Base-by-base conservation (phyloP, 129 eudicot species). In the Flaveria sonorensis region DNA sequence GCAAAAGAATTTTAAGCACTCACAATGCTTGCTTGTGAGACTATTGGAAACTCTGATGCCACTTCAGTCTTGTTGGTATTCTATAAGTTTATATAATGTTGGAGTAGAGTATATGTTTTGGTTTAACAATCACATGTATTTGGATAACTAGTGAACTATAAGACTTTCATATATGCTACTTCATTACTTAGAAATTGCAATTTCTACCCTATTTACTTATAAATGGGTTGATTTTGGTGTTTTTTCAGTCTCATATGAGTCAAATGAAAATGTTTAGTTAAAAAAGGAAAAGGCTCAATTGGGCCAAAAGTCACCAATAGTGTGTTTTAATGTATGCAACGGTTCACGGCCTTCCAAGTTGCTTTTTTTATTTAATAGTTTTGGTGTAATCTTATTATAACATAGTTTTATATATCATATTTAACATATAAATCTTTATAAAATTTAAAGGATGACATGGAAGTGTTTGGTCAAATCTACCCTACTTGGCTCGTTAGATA, bases 11-110 rank as follows among this genome's bases (percentile, higher is more conserved):
- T 11, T 60, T 23, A 10, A 60, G n/a, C 66, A 62, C 26, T 28
- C 6, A 4, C 47, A 61, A 50, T 75, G 36, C 43, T 26, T 24
- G n/a, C 39, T 24, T 24, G 46, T 60, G 32, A 75, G 79, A 75
- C 11, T 30, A 12, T 45, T 47, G 60, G 70, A 28, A 48, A 63
- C 63, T 63, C 13, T 46, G 19, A 46, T 63, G 21, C 15, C 23
- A 50, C 52, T 76, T 52, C 15, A 47, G 46, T 47, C 20, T 61
- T 45, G 36, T 63, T 62, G 30, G 60, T 62, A n/a, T 3, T 5
- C 61, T 26, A 32, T 75, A 62, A 48, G 36, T 32, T 75, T 6
- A 13, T 46, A n/a, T 74, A 14, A 40, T 21, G 46, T 18, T 21
- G 43, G 56, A 42, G 42, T n/a, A 0, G 42, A 16, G 21, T 12